Conservation (phyloP, 768 basidiomycete genomes). For the Rhodotorula paludigena region DNA sequence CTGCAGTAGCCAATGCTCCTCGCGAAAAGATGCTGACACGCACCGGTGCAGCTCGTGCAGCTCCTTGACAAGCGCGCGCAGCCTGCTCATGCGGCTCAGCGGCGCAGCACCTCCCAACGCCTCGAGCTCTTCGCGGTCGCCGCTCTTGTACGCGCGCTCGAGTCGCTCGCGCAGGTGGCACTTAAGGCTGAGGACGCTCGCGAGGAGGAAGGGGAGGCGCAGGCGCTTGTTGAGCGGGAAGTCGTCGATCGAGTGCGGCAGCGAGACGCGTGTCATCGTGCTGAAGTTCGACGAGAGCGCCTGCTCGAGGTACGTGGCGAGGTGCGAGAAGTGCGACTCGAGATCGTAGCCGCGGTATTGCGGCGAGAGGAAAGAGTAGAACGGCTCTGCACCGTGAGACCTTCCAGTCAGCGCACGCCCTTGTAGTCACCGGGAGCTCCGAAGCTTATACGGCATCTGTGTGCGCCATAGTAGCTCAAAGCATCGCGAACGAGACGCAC, state of each 20-base stretch:
- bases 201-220: conserved; percentile 34
- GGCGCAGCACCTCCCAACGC: conserved; percentile 19
- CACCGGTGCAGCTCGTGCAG: conserved; percentile 34
- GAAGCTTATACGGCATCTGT: no score
- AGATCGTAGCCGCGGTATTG: conserved; percentile 41
- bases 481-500: conserved; percentile 12
- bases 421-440: no score
- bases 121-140: conserved; percentile 31
- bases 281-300: conserved; percentile 31
- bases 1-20: neutral
- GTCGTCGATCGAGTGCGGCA: conserved; percentile 33
- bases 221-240: conserved; percentile 35
- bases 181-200: conserved; percentile 38
- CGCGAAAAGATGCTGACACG: neutral
- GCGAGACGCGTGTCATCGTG: conserved; percentile 24
- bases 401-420: no score
- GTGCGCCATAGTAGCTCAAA: no score
- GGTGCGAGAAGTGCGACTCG: conserved; percentile 36
- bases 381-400: conserved; percentile 41
- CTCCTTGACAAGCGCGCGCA: conserved; percentile 24
- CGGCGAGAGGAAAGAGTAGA: conserved; percentile 39
- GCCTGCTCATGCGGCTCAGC: conserved; percentile 27
- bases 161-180: conserved; percentile 38
- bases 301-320: conserved; percentile 37
- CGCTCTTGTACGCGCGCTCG: conserved; percentile 21